phyloP scores from a whole-genome alignment of 2,329 filamentous ascomycete genomes.

The Pestalotiopsis sp. region DNA sequence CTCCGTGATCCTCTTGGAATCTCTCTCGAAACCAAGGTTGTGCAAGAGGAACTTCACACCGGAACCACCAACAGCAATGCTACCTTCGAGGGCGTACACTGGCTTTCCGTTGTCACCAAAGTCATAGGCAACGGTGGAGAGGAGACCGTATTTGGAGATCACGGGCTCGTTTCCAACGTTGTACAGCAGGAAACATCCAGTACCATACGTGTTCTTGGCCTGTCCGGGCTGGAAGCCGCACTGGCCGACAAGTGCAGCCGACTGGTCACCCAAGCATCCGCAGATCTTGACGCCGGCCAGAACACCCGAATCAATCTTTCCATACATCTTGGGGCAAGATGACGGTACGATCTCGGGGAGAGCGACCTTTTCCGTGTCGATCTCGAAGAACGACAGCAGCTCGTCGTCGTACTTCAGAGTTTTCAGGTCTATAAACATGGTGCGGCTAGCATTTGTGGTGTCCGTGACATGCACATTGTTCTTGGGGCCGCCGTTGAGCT shows the following conservation, averaged over 20 bases:
- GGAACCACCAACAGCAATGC: conserved; percentile 79
- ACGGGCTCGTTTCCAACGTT: conserved; percentile 86
- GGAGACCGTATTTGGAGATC: conserved; percentile 78
- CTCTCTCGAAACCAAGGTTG: conserved; percentile 63
- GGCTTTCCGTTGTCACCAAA: conserved; percentile 64
- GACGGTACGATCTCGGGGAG: conserved; percentile 86
- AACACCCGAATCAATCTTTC: conserved; percentile 64
- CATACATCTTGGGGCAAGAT: conserved; percentile 74
- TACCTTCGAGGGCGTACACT: conserved; percentile 82
- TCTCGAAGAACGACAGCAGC: conserved; percentile 77
- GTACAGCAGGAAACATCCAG: conserved; percentile 86
- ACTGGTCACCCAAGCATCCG: conserved; percentile 88
- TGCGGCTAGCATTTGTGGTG: conserved; percentile 84
- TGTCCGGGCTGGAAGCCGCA: conserved; percentile 80
- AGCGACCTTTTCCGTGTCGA: conserved; percentile 68
- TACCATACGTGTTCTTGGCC: conserved; percentile 92
- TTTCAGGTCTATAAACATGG: conserved; percentile 92
- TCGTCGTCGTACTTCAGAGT: conserved; percentile 79
- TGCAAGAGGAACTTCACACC: conserved; percentile 75
- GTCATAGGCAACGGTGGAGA: conserved; percentile 87
- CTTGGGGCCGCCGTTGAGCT: conserved; percentile 73
- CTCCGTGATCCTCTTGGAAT: conserved; percentile 51
- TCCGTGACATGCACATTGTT: conserved; percentile 77
- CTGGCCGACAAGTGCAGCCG: conserved; percentile 82
- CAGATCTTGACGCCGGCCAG: conserved; percentile 74